These are phyloP conservation scores for Cytospora leucostoma DNA, from an alignment of 2,329 filamentous ascomycete species.

Conservation along the genomic window DNA sequence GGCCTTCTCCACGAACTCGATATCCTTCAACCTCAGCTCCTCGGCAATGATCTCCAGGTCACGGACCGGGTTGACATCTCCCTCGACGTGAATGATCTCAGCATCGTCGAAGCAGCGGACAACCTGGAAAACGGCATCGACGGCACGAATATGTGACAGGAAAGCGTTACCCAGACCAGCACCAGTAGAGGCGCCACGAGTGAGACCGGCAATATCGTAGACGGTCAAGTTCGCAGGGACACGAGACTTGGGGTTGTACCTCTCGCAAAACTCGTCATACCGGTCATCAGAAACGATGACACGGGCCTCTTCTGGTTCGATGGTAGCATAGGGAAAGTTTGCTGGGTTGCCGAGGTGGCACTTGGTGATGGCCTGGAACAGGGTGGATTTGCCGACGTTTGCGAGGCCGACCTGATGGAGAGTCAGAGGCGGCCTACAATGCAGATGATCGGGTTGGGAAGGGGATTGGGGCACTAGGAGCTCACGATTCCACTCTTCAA, in stretches of 20 bases:
- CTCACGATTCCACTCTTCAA: slow-evolving; percentile 98
- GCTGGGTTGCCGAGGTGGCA: slow-evolving; percentile 96
- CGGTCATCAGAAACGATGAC: slow-evolving; percentile 96
- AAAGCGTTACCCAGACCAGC: slow-evolving; percentile 97
- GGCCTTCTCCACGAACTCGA: slow-evolving; percentile 96
- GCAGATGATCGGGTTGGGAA: slow-evolving; percentile 23
- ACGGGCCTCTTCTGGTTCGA: slow-evolving; percentile 96
- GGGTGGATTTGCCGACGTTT: slow-evolving; percentile 98
- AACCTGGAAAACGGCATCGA: slow-evolving; percentile 97
- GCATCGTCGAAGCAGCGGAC: slow-evolving; percentile 98
- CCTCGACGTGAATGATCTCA: slow-evolving; percentile 99
- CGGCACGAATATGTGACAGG: slow-evolving; percentile 96
- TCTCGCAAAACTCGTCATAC: slow-evolving; percentile 92
- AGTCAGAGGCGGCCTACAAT: slow-evolving; percentile 41
- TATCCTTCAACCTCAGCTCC: slow-evolving; percentile 96
- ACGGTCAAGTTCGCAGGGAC: slow-evolving; percentile 98
- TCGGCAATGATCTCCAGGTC: slow-evolving; percentile 97
- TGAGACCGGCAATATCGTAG: slow-evolving; percentile 97
- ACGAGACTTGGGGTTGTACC: slow-evolving; percentile 95
- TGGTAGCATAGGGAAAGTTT: slow-evolving; percentile 99
- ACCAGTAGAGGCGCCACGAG: slow-evolving; percentile 92
- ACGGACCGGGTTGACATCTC: slow-evolving; percentile 91
- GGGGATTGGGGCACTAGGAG: slow-evolving; percentile 27
- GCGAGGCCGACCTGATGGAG: slow-evolving; percentile 83
- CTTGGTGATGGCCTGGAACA: slow-evolving; percentile 99